Evolutionary conservation across 2,329 filamentous ascomycete genomes (phyloP).

Genomic region (Ascochyta koolunga): DNA sequence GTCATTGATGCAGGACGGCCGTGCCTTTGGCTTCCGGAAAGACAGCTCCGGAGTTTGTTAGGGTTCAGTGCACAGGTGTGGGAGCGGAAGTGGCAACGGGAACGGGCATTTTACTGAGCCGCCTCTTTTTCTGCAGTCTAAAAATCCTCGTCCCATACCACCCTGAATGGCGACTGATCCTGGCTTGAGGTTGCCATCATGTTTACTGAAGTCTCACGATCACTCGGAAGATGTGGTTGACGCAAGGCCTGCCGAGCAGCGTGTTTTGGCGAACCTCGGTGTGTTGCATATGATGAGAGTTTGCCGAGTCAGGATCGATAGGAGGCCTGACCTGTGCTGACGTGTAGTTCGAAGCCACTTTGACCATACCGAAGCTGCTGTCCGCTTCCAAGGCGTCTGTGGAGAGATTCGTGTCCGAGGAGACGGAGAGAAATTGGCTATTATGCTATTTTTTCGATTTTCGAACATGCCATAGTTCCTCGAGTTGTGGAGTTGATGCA

Average conservation of each 20-base stretch:
- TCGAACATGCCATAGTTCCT: background rate
- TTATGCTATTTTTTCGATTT: too few species aligned
- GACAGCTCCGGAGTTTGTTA: background rate
- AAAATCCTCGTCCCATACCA: background rate
- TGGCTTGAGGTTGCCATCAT: background rate
- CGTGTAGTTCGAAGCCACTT: background rate
- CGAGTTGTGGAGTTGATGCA: background rate
- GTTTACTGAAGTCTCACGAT: background rate
- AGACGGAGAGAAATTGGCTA: background rate
- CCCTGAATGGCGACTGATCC: background rate
- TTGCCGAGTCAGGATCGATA: background rate
- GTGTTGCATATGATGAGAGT: background rate
- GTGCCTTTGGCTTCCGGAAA: background rate
- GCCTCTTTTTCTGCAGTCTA: background rate
- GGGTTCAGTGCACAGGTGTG: background rate
- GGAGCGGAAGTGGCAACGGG: slow-evolving; percentile 1
- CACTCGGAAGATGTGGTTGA: background rate
- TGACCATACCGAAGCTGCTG: background rate
- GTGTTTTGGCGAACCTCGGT: background rate
- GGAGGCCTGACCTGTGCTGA: background rate
- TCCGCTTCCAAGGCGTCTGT: slow-evolving; percentile 2
- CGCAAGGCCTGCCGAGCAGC: background rate
- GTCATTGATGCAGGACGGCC: background rate
- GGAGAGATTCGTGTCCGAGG: background rate
- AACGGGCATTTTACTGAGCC: slow-evolving; percentile 1